Percentiles rank a stretch among this genome's conserved stretches.
phyloP scores from a whole-genome alignment of 1,284 basidiomycete genomes.

The Austroboletus sp. region DNA sequence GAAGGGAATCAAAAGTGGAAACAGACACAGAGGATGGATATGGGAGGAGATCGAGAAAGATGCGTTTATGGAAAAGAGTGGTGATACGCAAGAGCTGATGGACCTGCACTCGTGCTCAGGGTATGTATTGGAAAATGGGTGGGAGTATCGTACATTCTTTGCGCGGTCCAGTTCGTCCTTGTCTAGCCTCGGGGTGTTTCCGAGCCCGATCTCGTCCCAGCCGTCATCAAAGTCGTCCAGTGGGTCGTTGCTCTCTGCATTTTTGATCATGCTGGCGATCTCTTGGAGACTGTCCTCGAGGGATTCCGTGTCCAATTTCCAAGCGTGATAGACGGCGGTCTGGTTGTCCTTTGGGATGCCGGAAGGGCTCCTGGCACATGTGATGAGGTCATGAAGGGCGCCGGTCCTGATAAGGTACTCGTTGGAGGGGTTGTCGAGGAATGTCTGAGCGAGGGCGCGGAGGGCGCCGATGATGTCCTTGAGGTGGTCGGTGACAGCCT shows the following conservation, averaged over 20 bases:
- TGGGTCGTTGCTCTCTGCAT: conserved; percentile 26
- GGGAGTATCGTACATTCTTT: conserved; percentile 41
- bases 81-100: conserved; percentile 54
- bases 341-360: conserved; percentile 54
- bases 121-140: neutral
- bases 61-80: conserved; percentile 56
- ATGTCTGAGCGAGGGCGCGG: conserved; percentile 37
- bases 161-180: conserved; percentile 42
- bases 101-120: conserved; percentile 36
- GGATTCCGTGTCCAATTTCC: conserved; percentile 50
- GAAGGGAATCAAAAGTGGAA: conserved; percentile 45
- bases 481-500: conserved; percentile 41
- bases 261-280: conserved; percentile 49
- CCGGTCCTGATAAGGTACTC: conserved; percentile 60
- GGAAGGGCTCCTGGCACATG: conserved; percentile 40
- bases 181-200: conserved; percentile 31
- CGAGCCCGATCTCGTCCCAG: conserved; percentile 62
- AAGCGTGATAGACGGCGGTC: conserved; percentile 52
- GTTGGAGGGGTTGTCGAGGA: conserved; percentile 33
- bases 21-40: conserved; percentile 21
- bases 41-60: conserved; percentile 46
- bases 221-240: conserved; percentile 46
- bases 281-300: conserved; percentile 59
- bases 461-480: conserved; percentile 45
- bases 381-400: conserved; percentile 58